Conservation (phyloP, 352 stramenopile genomes). For the Phytophthora cactorum region DNA sequence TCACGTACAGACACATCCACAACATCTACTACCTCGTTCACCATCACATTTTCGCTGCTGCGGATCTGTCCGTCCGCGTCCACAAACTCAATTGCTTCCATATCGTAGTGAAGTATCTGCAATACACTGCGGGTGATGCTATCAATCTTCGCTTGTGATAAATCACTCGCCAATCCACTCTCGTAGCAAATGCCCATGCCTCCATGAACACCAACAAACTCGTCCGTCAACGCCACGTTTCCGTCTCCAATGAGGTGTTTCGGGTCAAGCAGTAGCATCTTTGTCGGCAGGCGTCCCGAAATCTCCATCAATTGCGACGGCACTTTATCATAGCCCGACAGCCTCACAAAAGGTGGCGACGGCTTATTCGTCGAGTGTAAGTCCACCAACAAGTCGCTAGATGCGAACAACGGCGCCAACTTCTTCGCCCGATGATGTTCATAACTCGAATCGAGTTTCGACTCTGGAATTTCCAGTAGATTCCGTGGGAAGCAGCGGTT, state of each 20-base stretch:
- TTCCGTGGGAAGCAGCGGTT: constrained; percentile 72
- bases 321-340: constrained; percentile 51
- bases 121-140: constrained; percentile 48
- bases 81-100: constrained; percentile 34
- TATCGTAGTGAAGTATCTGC: constrained; percentile 59
- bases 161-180: constrained; percentile 64
- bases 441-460: constrained; percentile 28
- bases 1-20: neutral
- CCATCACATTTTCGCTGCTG: neutral
- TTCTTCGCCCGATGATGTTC: constrained; percentile 62
- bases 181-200: constrained; percentile 76
- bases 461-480: constrained; percentile 26
- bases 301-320: constrained; percentile 34
- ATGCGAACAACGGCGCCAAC: constrained; percentile 58
- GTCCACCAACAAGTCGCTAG: constrained; percentile 70
- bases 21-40: neutral
- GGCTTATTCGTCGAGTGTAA: constrained; percentile 85
- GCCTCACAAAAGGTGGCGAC: constrained; percentile 66
- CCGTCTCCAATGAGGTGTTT: constrained; percentile 62
- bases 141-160: constrained; percentile 54
- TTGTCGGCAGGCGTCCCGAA: constrained; percentile 49
- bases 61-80: constrained; percentile 13
- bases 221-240: constrained; percentile 67
- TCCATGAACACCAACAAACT: constrained; percentile 67
- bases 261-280: constrained; percentile 73